Evolutionary conservation across 2,329 filamentous ascomycete genomes (phyloP).

Genomic region (Sphaerostilbella broomeana): DNA sequence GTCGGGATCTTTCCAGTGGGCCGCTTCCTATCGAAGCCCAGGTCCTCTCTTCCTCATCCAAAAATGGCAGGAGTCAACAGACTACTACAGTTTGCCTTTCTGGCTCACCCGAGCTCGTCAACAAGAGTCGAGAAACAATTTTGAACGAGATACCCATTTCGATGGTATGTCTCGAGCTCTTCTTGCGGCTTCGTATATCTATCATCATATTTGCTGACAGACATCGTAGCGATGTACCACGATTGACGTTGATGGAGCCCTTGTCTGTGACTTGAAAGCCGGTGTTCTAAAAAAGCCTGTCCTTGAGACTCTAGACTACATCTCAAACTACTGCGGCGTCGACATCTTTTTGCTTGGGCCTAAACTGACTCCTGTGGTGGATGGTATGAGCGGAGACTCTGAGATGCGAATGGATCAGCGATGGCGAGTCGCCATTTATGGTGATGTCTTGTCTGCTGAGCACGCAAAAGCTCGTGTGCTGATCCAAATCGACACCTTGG

Average conservation of each 20-base stretch:
- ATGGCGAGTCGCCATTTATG: constrained; percentile 89
- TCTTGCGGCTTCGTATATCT: not conserved
- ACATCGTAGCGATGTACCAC: constrained; percentile 71
- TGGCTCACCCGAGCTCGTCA: constrained; percentile 78
- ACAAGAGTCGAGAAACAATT: constrained; percentile 83
- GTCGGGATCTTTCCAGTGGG: constrained; percentile 70
- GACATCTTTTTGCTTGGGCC: constrained; percentile 95
- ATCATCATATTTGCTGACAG: constrained; percentile 11
- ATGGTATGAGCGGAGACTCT: constrained; percentile 67
- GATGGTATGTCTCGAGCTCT: constrained; percentile 57
- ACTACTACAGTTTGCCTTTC: constrained; percentile 88
- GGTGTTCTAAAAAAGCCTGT: constrained; percentile 69
- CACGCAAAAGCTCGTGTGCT: constrained; percentile 94
- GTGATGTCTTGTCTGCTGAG: constrained; percentile 89
- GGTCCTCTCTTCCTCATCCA: constrained; percentile 76
- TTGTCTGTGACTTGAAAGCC: constrained; percentile 68
- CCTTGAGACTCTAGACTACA: constrained; percentile 76
- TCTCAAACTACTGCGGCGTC: constrained; percentile 83
- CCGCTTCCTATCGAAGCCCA: constrained; percentile 71
- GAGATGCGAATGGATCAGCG: constrained; percentile 83
- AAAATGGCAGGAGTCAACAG: constrained; percentile 56
- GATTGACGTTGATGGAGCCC: constrained; percentile 85
- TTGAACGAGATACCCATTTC: constrained; percentile 88
- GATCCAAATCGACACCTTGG: constrained; percentile 95
- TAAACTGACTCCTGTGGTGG: constrained; percentile 73